Evolutionary conservation across 2,329 filamentous ascomycete genomes (phyloP), one percentile per base, ranked within the genome.

Genomic region (Aspergillus clavatus): DNA sequence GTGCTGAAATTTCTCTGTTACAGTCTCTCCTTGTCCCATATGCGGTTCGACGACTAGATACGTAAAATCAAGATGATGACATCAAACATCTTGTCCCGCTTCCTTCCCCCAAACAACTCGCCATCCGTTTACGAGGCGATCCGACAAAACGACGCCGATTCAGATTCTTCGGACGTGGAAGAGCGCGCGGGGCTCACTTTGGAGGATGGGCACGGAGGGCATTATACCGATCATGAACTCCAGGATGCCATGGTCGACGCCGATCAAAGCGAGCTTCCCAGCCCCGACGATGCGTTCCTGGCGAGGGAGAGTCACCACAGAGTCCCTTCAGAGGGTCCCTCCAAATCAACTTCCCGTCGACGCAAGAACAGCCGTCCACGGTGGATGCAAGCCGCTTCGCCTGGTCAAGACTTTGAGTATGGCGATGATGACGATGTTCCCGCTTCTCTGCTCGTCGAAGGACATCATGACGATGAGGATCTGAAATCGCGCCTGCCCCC

Each of bases 371-470:
- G 62, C 33, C 61, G 62, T 52, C 55, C 61, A 14, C 57, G 57
- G 28, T 66, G 62, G 61, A 65, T 59, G 50, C 60, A 59, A 23
- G 43, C 53, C 7, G 56, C 55, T n/a, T 52, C 53, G n/a, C 56
- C 55, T n/a, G 54, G 59, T 2, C 56, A 67, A 38, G 66, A 71
- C 37, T 55, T 66, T n/a, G 70, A 74, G 33, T 77, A 81, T 39
- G 73, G 77, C 27, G 79, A 83, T 55, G 79, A 82, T 40, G 80
- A 24, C 23, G 23, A 83, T 55, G 81, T 85, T 2, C 82, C 82
- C 2, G 75, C 76, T 43, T 84, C 82, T 7, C 66, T 85, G 28
- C 66, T 85, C 23, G 69, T 83, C 29, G 81, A 84, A 64, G 76
- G 70, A 6, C 59, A 70, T 27, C 69, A 68, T 36, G 62, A 63